Percentiles rank a stretch among this genome's conserved stretches.
phyloP scores from a whole-genome alignment of 179 eudicot genomes.

The Camellia oleifera region DNA sequence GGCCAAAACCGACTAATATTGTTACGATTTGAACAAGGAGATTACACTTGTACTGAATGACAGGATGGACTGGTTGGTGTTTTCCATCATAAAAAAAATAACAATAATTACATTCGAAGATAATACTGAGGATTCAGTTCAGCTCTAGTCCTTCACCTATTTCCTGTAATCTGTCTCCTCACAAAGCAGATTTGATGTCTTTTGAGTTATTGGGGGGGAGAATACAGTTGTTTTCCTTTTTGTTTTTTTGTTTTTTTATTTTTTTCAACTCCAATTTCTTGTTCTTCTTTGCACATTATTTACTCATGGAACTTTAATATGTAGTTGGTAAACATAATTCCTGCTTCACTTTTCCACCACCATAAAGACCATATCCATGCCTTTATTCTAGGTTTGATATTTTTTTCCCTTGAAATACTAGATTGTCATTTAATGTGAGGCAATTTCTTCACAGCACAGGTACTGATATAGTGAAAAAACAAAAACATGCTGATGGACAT shows the following conservation, averaged over 20 bases:
- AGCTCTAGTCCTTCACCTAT: not conserved
- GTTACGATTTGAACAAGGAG: too few species aligned
- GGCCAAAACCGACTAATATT: too few species aligned
- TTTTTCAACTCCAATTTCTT: not conserved
- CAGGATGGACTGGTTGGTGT: too few species aligned
- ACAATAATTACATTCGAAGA: not conserved
- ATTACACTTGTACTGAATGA: too few species aligned
- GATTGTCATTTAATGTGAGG: slow-evolving; percentile 1
- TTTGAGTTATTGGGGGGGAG: not conserved
- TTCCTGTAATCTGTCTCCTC: not conserved
- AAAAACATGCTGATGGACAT: not conserved
- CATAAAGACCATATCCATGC: slow-evolving; percentile 5
- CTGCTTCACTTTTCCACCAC: slow-evolving; percentile 5
- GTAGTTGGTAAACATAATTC: slow-evolving; percentile 6
- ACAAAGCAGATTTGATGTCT: not conserved
- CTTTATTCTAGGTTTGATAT: not conserved
- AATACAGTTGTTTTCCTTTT: not conserved
- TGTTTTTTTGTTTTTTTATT: not conserved
- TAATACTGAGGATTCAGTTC: not conserved
- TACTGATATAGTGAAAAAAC: not conserved
- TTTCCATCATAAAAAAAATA: too few species aligned
- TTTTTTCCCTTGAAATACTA: not conserved
- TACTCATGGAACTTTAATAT: not conserved
- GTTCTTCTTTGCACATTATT: not conserved
- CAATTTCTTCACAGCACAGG: not conserved